Percentiles rank a stretch among this genome's conserved stretches.
These are phyloP conservation scores for Acanthamoeba royreba DNA, from an alignment of 208 protist species.

Conservation along the genomic window DNA sequence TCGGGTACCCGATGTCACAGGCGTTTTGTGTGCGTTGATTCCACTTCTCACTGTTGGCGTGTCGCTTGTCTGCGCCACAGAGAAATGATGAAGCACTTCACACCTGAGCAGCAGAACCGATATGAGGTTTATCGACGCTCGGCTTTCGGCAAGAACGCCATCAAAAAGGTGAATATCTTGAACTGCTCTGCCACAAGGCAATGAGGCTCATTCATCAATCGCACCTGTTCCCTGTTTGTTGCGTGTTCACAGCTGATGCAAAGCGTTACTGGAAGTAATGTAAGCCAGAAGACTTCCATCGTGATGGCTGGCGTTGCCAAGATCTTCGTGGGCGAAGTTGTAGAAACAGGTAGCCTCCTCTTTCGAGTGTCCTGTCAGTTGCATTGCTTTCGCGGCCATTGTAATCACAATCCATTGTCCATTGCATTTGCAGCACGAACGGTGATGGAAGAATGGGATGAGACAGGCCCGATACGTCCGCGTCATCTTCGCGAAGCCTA, in stretches of 20 bases:
- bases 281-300: conserved; percentile 51
- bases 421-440: background rate
- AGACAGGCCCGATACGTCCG: conserved; percentile 53
- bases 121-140: conserved; percentile 64
- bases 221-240: background rate
- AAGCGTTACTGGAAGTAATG: conserved; percentile 44
- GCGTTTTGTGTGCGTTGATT: background rate
- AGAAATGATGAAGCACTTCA: conserved; percentile 53
- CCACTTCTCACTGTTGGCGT: background rate
- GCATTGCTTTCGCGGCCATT: background rate
- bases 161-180: conserved; percentile 51
- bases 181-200: too few species aligned
- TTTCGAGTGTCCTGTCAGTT: background rate
- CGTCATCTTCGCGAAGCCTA: conserved; percentile 66
- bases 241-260: conserved; percentile 48
- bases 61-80: background rate
- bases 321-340: conserved; percentile 64
- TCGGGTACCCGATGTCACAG: background rate
- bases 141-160: conserved; percentile 41
- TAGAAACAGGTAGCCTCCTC: conserved; percentile 32
- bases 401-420: background rate
- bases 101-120: conserved; percentile 56
- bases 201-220: background rate
- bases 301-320: conserved; percentile 65
- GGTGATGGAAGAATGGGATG: conserved; percentile 65